Percentiles rank a stretch among this genome's conserved stretches.
Conservation (phyloP, 257 asterid genomes). For the Fraxinus cuspidata region DNA sequence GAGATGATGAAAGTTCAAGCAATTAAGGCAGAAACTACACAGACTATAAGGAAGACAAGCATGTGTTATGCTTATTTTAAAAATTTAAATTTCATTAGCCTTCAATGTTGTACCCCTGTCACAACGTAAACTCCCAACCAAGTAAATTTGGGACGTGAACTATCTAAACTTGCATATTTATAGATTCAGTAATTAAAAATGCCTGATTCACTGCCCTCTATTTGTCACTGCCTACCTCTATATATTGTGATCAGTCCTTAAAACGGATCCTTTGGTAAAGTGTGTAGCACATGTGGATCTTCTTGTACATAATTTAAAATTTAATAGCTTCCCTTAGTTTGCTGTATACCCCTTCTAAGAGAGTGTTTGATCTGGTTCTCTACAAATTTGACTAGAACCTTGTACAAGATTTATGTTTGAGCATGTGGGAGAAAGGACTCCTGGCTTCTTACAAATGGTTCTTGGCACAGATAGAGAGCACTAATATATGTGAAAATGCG, state of each 20-base stretch:
- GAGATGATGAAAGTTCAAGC: neutral
- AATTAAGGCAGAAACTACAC: neutral
- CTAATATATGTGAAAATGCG: neutral
- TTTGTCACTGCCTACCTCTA: neutral
- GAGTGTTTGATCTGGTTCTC: neutral
- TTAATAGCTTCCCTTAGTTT: neutral
- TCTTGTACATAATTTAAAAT: neutral
- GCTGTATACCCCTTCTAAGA: neutral
- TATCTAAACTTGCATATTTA: neutral
- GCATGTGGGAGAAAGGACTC: constrained; percentile 15
- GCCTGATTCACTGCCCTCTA: neutral
- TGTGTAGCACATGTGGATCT: neutral
- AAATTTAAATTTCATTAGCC: neutral
- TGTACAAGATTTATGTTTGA: neutral
- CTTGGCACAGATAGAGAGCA: neutral
- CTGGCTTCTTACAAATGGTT: constrained; percentile 2
- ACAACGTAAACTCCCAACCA: neutral
- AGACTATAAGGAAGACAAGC: neutral
- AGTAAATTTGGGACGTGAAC: neutral
- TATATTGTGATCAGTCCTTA: neutral
- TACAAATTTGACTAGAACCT: neutral
- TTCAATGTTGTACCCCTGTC: neutral
- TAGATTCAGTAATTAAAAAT: neutral
- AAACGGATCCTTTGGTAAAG: neutral
- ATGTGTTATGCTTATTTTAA: neutral